phyloP scores from a whole-genome alignment of 2,329 filamentous ascomycete genomes.

The Xylaria sp. region DNA sequence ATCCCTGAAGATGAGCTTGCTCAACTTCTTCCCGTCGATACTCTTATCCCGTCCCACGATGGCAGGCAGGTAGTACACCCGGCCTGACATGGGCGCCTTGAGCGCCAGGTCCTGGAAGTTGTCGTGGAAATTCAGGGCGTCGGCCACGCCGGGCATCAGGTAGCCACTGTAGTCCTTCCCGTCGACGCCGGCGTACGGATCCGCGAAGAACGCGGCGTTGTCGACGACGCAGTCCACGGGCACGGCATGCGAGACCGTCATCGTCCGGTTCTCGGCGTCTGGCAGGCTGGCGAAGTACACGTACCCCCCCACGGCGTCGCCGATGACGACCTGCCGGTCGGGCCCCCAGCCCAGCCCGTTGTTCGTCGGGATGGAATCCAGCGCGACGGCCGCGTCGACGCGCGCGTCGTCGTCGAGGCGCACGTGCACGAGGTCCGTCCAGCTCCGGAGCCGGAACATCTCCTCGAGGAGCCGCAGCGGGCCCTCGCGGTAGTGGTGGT shows the following conservation, averaged over 20 bases:
- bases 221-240: slow-evolving; percentile 61
- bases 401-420: slow-evolving; percentile 51
- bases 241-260: slow-evolving; percentile 58
- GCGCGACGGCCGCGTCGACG: slow-evolving; percentile 57
- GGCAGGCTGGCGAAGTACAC: slow-evolving; percentile 57
- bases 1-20: slow-evolving; percentile 64
- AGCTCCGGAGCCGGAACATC: slow-evolving; percentile 53
- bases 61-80: slow-evolving; percentile 58
- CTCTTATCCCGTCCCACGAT: slow-evolving; percentile 30
- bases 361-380: slow-evolving; percentile 61
- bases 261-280: slow-evolving; percentile 44
- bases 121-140: slow-evolving; percentile 53
- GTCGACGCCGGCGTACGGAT: slow-evolving; percentile 58
- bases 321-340: slow-evolving; percentile 55
- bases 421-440: slow-evolving; percentile 63
- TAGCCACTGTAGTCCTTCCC: slow-evolving; percentile 64
- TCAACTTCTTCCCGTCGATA: slow-evolving; percentile 55
- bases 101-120: slow-evolving; percentile 51
- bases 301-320: slow-evolving; percentile 57
- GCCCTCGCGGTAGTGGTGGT: slow-evolving; percentile 65
- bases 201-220: slow-evolving; percentile 68
- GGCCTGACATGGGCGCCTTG: slow-evolving; percentile 52
- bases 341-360: slow-evolving; percentile 67
- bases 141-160: slow-evolving; percentile 60
- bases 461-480: slow-evolving; percentile 60